Base-by-base conservation (phyloP, 495 filamentous ascomycete species). In the Sordaria brevicollis region DNA sequence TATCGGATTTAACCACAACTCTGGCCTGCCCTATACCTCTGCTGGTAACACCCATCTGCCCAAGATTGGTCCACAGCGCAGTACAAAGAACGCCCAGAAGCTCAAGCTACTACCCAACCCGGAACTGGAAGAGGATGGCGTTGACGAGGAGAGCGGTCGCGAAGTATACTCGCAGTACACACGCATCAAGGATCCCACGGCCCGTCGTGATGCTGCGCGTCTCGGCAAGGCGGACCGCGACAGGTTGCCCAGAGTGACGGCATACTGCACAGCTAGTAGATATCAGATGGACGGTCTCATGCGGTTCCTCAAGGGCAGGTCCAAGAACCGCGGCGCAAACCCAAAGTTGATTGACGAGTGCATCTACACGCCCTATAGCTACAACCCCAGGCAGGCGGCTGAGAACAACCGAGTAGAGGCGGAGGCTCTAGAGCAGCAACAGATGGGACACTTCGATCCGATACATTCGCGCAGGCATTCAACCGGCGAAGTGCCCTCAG, bases 331-430 rank as follows among this genome's bases (percentile, higher is more conserved):
- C 67, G 92, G 92, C 3, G 86, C 95, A 4, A 90, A 88, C 69
- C 93, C 95, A 10, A 98, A 97, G 79, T 80, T 92, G 43, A 96
- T 95, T 71, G 95, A 99, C 78, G 96, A 99, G 74, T 99, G 95
- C 79, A 92, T 98, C 69, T 99, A 97, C 77, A 92, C 94, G 4
- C 92, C 93, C 0, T 99, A 93, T 78, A 90, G 87, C 72, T 98
- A 98, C 75, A 76, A 71, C 15, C 67, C 76, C 1, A 83, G 81
- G 66, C 75, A 82, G 43, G 49, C 25, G 25, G 49, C 49, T 1
- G 49, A 62, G 49, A 62, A 62, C 49, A 62, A 62, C 25, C 21
- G 49, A 0, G 73, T 74, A 31, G 74, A 74, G 37, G 66, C 17
- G 37, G 71, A 76, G 1, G 76, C 77, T 1, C 72, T 74, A 19